Base-by-base conservation (phyloP, 805 yeast species). In the Saccharomycopsis synnaedendra region DNA sequence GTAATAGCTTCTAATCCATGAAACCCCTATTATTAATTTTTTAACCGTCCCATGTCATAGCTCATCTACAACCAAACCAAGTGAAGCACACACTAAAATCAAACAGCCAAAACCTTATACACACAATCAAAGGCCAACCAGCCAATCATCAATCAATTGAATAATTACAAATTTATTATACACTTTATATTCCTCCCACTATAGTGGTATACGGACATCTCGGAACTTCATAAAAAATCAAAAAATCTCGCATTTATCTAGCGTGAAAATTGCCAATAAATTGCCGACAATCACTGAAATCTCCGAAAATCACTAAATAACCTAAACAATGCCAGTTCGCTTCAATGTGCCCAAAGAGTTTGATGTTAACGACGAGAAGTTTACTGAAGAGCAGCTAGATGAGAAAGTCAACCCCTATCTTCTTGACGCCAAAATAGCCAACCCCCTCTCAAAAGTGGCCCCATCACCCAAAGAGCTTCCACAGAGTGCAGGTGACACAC, bases 341-440 rank as follows among this genome's bases (percentile, higher is more conserved):
- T 19, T 19, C 2, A 19, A 19, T 19, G 19, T 19, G 19, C 44
- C 49, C 8, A 47, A 44, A 33, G 32, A 28, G 34, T 47, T 50
- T 44, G 39, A 41, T 9, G 38, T 50, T 40, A 44, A 50, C 33
- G 48, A 47, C 7, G 53, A 50, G n/a, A 28, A 35, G 5, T 8
- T 47, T n/a, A 40, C 51, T 28, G 36, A 28, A 5, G 53, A 50
- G n/a, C 44, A 50, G 33, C 50, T 51, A n/a, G 54, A 51, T 37
- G 27, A 6, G 1, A 35, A 51, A 19, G 46, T 51, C 9, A 51
- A 51, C 36, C 54, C 54, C 5, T 51, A 51, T 29, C 9, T 40
- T 27, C 32, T 44, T n/a, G 34, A 32, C 5, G 34, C 50, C n/a
- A 48, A 45, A n/a, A 46, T 33, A 4, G 39, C 39, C 6, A 42